phyloP scores from a whole-genome alignment of 352 stramenopile species.

The Elongisporangium undulatum region DNA sequence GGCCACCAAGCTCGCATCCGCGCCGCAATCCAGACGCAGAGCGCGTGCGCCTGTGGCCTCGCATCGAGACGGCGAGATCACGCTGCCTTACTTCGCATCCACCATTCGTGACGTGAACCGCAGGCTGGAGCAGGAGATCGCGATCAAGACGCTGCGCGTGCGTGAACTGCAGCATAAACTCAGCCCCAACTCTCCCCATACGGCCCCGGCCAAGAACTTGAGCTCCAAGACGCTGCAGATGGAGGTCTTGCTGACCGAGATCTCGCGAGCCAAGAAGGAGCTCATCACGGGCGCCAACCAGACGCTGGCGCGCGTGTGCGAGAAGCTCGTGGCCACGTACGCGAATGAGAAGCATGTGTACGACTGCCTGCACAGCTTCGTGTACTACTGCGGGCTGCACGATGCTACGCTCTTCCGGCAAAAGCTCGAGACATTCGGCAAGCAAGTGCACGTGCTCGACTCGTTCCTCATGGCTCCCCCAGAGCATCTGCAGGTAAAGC shows the following conservation, averaged over 20 bases:
- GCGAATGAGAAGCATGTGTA: constrained; percentile 74
- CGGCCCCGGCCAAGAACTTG: neutral
- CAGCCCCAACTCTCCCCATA: neutral
- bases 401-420: constrained; percentile 40
- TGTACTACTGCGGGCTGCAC: constrained; percentile 39
- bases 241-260: constrained; percentile 45
- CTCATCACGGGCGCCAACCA: constrained; percentile 43
- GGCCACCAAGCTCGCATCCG: constrained; percentile 25
- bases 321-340: constrained; percentile 56
- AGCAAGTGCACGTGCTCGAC: constrained; percentile 58
- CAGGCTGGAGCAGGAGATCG: constrained; percentile 57
- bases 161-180: constrained; percentile 39
- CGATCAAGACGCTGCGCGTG: constrained; percentile 45
- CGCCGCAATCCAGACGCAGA: neutral
- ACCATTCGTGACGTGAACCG: constrained; percentile 65
- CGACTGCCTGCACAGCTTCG: constrained; percentile 58
- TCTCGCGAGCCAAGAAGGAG: constrained; percentile 40
- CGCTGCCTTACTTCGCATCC: constrained; percentile 49
- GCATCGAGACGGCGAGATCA: constrained; percentile 54
- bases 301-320: constrained; percentile 49
- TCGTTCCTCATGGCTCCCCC: constrained; percentile 42
- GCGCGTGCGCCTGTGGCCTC: constrained; percentile 2
- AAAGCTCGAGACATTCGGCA: constrained; percentile 49
- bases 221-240: constrained; percentile 37
- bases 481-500: constrained; percentile 32